Evolutionary conservation across 352 stramenopile species (phyloP), one percentile per base, ranked within the genome.

Genomic region (Phytophthora tubulina): DNA sequence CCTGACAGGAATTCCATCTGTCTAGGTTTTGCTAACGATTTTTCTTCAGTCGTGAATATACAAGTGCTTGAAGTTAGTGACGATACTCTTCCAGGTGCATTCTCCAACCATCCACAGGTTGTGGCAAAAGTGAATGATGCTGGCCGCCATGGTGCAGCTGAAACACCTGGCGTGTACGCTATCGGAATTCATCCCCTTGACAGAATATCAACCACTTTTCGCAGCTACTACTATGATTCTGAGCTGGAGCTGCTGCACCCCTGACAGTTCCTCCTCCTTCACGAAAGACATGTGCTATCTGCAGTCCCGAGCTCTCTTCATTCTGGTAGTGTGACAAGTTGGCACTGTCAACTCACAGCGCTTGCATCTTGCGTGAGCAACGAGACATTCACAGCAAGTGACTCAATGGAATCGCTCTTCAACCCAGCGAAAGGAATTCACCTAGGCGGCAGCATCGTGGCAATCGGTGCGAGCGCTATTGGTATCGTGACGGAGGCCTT

Each of bases 401-500:
- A 71, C 27, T 72, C 75, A 8, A 74, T 76, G 32, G 54, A 79
- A 32, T 82, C 76, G 31, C 67, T 86, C 27, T 79, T 86, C 52
- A 54, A 76, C 35, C 85, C 81, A 3, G 73, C 76, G 31, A 44
- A 84, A 17, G 70, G 78, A 17, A 42, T 86, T 65, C 78, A 74
- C 17, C 33, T 79, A 53, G 74, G 72, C 10, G 76, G 76, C 0
- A 75, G 55, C 10, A 62, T 91, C 31, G 13, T 85, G 30, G 82
- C 81, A 38, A 64, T 83, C 31, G 32, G 74, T 7, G 80, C 79
- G 21, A 81, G 89, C 42, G 73, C 42, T 27, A 44, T 76, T 6
- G 83, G 85, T 6, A 58, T 75, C 10, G 30, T 91, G 48, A 66
- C 85, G 44, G 67, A 79, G 33, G 21, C 85, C 5, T 55, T 75